Percentiles rank a stretch among this genome's conserved stretches.
phyloP scores from a whole-genome alignment of 495 filamentous ascomycete species.

The Aspergillus heteromorphus region DNA sequence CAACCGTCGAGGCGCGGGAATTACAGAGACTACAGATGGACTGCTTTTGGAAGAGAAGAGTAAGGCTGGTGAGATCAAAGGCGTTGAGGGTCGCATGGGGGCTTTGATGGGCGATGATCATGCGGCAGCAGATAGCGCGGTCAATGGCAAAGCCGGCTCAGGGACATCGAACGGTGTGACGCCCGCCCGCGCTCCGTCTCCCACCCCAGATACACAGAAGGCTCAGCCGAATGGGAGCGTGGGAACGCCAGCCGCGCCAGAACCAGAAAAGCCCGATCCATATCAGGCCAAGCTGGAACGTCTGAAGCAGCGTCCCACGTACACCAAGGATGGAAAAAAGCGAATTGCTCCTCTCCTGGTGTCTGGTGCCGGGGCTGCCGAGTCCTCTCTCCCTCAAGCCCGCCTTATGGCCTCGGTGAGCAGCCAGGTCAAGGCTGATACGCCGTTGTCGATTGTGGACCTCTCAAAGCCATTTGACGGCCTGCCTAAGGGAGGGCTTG shows the following conservation, averaged over 20 bases:
- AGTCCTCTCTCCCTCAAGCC: slow-evolving; percentile 81
- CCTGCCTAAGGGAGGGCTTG: slow-evolving; percentile 81
- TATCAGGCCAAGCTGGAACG: slow-evolving; percentile 65
- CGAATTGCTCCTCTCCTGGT: slow-evolving; percentile 87
- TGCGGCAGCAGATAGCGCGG: slow-evolving; percentile 23
- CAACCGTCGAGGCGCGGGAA: slow-evolving; percentile 75
- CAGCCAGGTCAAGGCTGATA: slow-evolving; percentile 56
- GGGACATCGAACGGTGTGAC: slow-evolving; percentile 39
- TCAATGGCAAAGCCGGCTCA: slow-evolving; percentile 38
- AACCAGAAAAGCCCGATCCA: slow-evolving; percentile 54
- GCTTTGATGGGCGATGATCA: slow-evolving; percentile 85
- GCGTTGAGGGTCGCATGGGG: slow-evolving; percentile 91
- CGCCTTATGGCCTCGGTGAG: slow-evolving; percentile 69
- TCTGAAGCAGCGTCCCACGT: slow-evolving; percentile 83
- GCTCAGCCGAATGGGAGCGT: slow-evolving; percentile 36
- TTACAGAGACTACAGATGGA: slow-evolving; percentile 84
- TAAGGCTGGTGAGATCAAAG: slow-evolving; percentile 81
- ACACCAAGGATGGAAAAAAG: slow-evolving; percentile 97
- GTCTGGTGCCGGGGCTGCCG: slow-evolving; percentile 72
- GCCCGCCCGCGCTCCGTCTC: slow-evolving; percentile 32
- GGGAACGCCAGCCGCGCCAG: slow-evolving; percentile 30
- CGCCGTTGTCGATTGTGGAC: slow-evolving; percentile 81
- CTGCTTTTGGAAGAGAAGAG: slow-evolving; percentile 84
- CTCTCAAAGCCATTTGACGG: slow-evolving; percentile 93
- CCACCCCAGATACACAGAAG: slow-evolving; percentile 32